phyloP scores from a whole-genome alignment of 352 stramenopile species.

The Globisporangium cederbergense region DNA sequence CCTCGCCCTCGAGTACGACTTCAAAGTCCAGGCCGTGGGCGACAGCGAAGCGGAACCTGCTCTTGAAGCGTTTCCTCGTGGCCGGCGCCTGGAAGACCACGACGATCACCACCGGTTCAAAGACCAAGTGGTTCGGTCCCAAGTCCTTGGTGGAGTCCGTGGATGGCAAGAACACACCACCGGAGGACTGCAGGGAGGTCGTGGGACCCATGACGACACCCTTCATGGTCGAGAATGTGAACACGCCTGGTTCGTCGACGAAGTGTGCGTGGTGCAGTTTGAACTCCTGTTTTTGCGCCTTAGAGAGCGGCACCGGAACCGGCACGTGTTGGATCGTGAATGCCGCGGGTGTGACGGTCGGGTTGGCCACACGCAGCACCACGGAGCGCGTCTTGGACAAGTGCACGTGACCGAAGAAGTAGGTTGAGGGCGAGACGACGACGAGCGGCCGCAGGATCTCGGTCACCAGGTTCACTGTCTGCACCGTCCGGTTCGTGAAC shows the following conservation, averaged over 20 bases:
- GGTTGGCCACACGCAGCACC: constrained; percentile 55
- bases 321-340: constrained; percentile 62
- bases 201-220: constrained; percentile 56
- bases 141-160: constrained; percentile 40
- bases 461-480: constrained; percentile 47
- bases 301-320: constrained; percentile 42
- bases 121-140: constrained; percentile 30
- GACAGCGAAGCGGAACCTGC: constrained; percentile 67
- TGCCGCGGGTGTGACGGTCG: constrained; percentile 46
- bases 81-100: constrained; percentile 49
- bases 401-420: constrained; percentile 68
- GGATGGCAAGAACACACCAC: constrained; percentile 31
- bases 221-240: constrained; percentile 40
- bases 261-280: constrained; percentile 44
- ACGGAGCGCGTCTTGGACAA: constrained; percentile 38
- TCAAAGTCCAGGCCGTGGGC: constrained; percentile 61
- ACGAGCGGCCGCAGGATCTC: constrained; percentile 51
- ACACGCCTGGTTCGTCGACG: constrained; percentile 57
- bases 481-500: constrained; percentile 63
- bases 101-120: constrained; percentile 35
- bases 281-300: constrained; percentile 57
- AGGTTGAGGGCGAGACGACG: constrained; percentile 57
- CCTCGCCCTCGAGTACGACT: constrained; percentile 63
- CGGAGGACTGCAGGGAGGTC: constrained; percentile 45
- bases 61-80: constrained; percentile 43